Percentiles rank a stretch among this genome's conserved stretches.
phyloP scores from a whole-genome alignment of 2,329 filamentous ascomycete species.

The Fusarium tricinctum region DNA sequence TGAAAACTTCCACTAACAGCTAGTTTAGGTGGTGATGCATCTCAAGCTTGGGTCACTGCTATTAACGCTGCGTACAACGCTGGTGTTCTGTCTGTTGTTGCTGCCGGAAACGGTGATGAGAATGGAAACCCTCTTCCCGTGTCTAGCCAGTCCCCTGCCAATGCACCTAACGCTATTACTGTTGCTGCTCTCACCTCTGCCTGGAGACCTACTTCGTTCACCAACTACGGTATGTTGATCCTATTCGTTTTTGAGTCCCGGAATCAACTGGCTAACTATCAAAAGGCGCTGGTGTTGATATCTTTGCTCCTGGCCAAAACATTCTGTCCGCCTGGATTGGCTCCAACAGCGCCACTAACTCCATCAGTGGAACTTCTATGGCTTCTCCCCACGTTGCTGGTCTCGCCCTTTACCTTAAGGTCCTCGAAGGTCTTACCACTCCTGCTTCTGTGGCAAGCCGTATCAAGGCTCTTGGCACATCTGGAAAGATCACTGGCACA shows the following conservation, averaged over 20 bases:
- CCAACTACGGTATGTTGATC: slow-evolving; percentile 60
- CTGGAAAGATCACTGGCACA: slow-evolving; percentile 55
- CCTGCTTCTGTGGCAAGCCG: slow-evolving; percentile 61
- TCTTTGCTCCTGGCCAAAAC: slow-evolving; percentile 59
- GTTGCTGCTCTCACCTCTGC: slow-evolving; percentile 61
- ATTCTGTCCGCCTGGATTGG: slow-evolving; percentile 61
- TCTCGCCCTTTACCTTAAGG: slow-evolving; percentile 60
- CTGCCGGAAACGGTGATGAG: slow-evolving; percentile 61
- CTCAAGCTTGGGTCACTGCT: slow-evolving; percentile 56
- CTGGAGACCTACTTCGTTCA: slow-evolving; percentile 60
- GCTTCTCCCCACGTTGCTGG: slow-evolving; percentile 59
- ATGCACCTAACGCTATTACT: slow-evolving; percentile 61
- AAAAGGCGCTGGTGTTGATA: slow-evolving; percentile 50
- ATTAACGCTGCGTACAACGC: slow-evolving; percentile 57
- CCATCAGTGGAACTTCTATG: slow-evolving; percentile 61
- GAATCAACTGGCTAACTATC: neutral
- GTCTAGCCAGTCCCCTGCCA: slow-evolving; percentile 61
- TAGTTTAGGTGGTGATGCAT: slow-evolving; percentile 49
- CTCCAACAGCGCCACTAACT: slow-evolving; percentile 50
- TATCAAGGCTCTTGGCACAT: slow-evolving; percentile 59
- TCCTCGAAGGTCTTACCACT: slow-evolving; percentile 57
- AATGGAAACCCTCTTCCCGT: slow-evolving; percentile 54
- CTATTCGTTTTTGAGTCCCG: rapidly evolving
- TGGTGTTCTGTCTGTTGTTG: slow-evolving; percentile 61
- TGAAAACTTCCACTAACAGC: slow-evolving; percentile 1